Conservation (phyloP, 2,329 filamentous ascomycete species). For the Atkinsonella texensis region DNA sequence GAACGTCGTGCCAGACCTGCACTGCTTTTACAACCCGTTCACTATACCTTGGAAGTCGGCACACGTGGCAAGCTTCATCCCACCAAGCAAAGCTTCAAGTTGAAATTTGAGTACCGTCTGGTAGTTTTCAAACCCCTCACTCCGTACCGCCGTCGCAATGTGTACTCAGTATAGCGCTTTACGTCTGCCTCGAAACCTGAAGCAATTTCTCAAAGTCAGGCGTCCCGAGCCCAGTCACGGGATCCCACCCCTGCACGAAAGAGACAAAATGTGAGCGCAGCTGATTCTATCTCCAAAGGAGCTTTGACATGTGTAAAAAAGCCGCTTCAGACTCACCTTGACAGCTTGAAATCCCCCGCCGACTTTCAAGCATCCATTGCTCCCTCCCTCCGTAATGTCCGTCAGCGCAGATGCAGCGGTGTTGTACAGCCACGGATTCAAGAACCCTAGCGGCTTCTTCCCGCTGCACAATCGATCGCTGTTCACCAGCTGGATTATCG, state of each 20-base stretch:
- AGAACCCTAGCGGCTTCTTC: conserved; percentile 4
- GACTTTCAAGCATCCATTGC: not conserved
- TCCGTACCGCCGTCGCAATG: too few species aligned
- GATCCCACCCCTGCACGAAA: conserved; percentile 4
- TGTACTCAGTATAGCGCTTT: not conserved
- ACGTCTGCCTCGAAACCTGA: not conserved
- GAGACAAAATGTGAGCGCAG: not conserved
- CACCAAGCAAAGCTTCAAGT: too few species aligned
- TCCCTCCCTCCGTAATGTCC: not conserved
- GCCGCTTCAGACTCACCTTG: not conserved
- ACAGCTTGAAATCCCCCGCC: conserved; percentile 4
- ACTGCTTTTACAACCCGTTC: too few species aligned
- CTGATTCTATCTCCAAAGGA: not conserved
- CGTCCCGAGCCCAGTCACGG: conserved; percentile 2
- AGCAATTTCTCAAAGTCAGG: conserved; percentile 5
- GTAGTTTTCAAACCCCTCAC: too few species aligned
- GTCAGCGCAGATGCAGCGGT: not conserved
- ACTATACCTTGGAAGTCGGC: too few species aligned
- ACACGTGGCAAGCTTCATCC: too few species aligned
- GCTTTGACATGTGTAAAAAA: not conserved
- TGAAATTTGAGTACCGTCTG: too few species aligned
- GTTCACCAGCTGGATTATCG: conserved; percentile 4
- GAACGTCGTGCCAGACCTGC: too few species aligned
- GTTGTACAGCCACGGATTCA: conserved; percentile 4
- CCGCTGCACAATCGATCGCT: conserved; percentile 1